Conservation (phyloP, 192 early-diverging fungal species). For the Backusella luteola region DNA sequence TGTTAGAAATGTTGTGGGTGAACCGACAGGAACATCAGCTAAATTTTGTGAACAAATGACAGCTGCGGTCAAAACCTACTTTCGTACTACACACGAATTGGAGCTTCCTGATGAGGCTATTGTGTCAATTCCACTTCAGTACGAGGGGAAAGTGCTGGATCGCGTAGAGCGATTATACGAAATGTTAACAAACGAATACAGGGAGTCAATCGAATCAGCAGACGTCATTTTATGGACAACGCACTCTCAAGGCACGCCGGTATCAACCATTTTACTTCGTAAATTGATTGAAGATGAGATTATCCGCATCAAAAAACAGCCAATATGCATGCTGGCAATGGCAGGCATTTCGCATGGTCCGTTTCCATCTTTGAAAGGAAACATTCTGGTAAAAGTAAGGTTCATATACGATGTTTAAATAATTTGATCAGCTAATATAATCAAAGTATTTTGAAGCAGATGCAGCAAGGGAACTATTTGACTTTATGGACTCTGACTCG, state of each 20-base stretch:
- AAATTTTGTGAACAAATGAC: constrained; percentile 91
- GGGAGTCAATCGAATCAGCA: constrained; percentile 44
- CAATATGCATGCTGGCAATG: constrained; percentile 83
- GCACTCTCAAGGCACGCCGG: constrained; percentile 93
- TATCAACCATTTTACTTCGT: constrained; percentile 75
- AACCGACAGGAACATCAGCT: constrained; percentile 89
- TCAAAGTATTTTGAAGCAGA: constrained; percentile 80
- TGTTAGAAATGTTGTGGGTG: constrained; percentile 76
- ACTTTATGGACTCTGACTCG: constrained; percentile 82
- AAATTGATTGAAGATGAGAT: constrained; percentile 67
- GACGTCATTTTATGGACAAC: constrained; percentile 88
- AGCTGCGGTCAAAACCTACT: constrained; percentile 57
- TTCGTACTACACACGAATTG: constrained; percentile 46
- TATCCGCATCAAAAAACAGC: constrained; percentile 67
- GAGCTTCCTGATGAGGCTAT: constrained; percentile 48
- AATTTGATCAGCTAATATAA: background rate
- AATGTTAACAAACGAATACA: constrained; percentile 61
- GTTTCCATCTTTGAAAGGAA: constrained; percentile 79
- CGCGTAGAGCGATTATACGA: constrained; percentile 81
- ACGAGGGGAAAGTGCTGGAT: constrained; percentile 89
- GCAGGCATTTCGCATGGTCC: constrained; percentile 93
- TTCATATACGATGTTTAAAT: background rate
- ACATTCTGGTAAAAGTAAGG: constrained; percentile 68
- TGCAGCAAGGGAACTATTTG: constrained; percentile 90
- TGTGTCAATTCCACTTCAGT: constrained; percentile 81